Evolutionary conservation across 768 basidiomycete species (phyloP), one percentile per base, ranked within the genome.

Genomic region (Lentinula sp.): DNA sequence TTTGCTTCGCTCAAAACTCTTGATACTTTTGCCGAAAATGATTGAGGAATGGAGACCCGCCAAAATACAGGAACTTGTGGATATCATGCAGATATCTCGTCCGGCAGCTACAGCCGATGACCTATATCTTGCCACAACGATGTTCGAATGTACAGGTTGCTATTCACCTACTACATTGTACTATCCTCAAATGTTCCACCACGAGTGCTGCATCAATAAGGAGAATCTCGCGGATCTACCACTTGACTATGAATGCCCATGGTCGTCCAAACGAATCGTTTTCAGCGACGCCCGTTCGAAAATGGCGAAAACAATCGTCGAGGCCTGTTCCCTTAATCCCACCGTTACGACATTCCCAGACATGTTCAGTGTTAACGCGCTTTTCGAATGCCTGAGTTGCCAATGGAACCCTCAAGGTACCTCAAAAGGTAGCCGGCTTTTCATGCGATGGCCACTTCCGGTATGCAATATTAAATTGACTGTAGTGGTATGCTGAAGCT

Each of bases 161-260:
- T 20, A 18, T 45, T 4, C 1, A 16, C 28, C 9, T 39, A 41
- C 18, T 37, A 28, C 28, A 37, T 15, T 57, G 35, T 57, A 49
- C 18, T 60, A 52, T 52, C 50, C 59, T 43, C 49, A 42, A 23
- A 42, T 60, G 39, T 60, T 60, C 20, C 35, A 52, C 16, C 59
- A 60, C 20, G 5, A 13, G 7, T 52, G 59, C 45, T 39, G 23
- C 41, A 15, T 43, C 28, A 28, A 28, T 28, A 28, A 28, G 7
- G 2, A n/a, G 13, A 23, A 4, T 48, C 20, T 28, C 28, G 28
- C 28, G 28, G 28, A 28, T 28, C 28, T 28, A 28, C 28, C 28
- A 28, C 28, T 28, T 28, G 7, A 45, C 15, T 16, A 13, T 33
- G 8, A 35, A 10, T 4, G 36, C 13, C 46, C 46, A 13, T 59